Evolutionary conservation across 345 rosid species (phyloP), one percentile per base, ranked within the genome.

Genomic region (Theobroma cacao): DNA sequence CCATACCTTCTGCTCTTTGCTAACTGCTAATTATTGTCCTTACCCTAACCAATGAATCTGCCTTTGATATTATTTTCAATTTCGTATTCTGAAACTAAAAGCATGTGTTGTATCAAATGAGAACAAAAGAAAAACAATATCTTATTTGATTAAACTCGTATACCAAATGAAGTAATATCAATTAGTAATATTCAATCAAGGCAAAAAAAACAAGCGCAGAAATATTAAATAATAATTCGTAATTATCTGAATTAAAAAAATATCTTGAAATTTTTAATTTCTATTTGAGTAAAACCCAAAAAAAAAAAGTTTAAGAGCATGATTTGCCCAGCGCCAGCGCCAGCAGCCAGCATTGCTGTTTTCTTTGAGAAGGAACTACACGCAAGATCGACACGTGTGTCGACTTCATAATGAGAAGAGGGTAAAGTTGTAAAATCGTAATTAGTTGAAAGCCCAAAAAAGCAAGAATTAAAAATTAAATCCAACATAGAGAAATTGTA

Each of bases 401-500:
- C 38, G 5, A 5, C 10, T 41, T 11, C 45, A 41, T 41, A 41
- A 47, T 47, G 18, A 47, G 17, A 1, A 22, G 5, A 61, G 22
- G 40, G 36, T 62, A 36, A 20, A 36, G 10, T 64, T 22, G 34
- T 24, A 67, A 24, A 67, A 41, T 40, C 18, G 11, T 67, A 5
- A n/a, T 65, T 65, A 38, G 50, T 41, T 22, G 3, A 60, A 28
- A 13, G 36, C 64, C 34, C 8, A 12, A 34, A 18, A 34, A 22
- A 40, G n/a, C n/a, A n/a, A 4, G 9, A 31, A 64, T 3, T 9
- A 20, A 67, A 67, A 45, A 31, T 18, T 34, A 6, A 64, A 34
- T 36, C 45, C 47, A 12, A 45, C 30, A 62, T n/a, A 70, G 10
- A 36, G 68, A 65, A 69, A 72, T n/a, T 12, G 74, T 62, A 72